Base-by-base conservation (phyloP, 305 asterid species). In the Fraxinus nigra region DNA sequence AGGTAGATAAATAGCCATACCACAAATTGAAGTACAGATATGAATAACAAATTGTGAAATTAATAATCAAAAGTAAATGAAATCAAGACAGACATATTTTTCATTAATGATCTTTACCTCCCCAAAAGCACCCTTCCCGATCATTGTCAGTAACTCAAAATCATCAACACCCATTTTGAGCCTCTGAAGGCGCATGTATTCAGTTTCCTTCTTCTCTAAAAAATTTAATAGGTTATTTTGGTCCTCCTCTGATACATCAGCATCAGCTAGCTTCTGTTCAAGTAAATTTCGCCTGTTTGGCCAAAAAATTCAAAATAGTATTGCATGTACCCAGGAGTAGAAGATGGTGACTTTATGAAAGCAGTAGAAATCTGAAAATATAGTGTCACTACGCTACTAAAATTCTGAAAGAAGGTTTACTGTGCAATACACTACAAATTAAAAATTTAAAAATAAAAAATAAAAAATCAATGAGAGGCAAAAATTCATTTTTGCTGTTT, bases 71-170 rank as follows among this genome's bases (percentile, higher is more conserved):
- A 54, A 65, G 65, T 43, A 75, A 63, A 80, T 34, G 67, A 74
- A 46, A 82, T 61, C 4, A 22, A 72, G 78, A 84, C 26, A 61
- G 20, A 24, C 35, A 46, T n/a, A 79, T 34, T 30, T 40, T 81
- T 78, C 78, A 5, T 9, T 14, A 72, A 63, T 14, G 72, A 84
- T 80, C 61, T 81, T 79, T 91, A 95, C 98, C 99, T 95, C 99
- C 38, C 99, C 99, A 82, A 95, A 95, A 82, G 99, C 99, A 82
- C 99, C 98, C 85, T 95, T 95, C 79, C 99, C 98, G 35, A 95
- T 95, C 98, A 93, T 93, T 51, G 99, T 95, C 86, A 94, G 85
- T 75, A 95, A 86, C 88, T 95, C 99, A 90, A 95, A 95, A 83
- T 95, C 98, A 89, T 91, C 99, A 79, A 88, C 93, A 56, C 97